Evolutionary conservation across 805 yeast species (phyloP).

Genomic region (Kuraishia floccosa): DNA sequence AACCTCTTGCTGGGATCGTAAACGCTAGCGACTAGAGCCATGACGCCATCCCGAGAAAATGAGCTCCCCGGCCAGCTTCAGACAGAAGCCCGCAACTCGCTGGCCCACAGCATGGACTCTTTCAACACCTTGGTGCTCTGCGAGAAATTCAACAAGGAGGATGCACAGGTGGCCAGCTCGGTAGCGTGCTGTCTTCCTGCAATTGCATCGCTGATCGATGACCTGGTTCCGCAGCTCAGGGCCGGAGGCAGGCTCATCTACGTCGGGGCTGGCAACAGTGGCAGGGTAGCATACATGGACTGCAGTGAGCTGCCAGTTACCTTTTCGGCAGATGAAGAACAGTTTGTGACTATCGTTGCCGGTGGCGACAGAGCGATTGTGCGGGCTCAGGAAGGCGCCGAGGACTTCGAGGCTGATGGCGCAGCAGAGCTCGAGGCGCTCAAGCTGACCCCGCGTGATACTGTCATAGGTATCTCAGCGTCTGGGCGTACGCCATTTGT

Average conservation of each 20-base stretch:
- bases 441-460: slow-evolving; percentile 7
- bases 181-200: slow-evolving; percentile 5
- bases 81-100: slow-evolving; percentile 11
- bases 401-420: slow-evolving; percentile 9
- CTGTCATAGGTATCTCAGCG: slow-evolving; percentile 14
- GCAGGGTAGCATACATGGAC: slow-evolving; percentile 12
- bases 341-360: slow-evolving; percentile 13
- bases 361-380: slow-evolving; percentile 15
- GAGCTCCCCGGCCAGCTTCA: slow-evolving; percentile 6
- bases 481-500: slow-evolving; percentile 18
- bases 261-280: slow-evolving; percentile 16
- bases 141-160: slow-evolving; percentile 10
- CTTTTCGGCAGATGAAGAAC: slow-evolving; percentile 10
- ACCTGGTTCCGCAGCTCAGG: slow-evolving; percentile 7
- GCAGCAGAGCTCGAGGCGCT: slow-evolving; percentile 8
- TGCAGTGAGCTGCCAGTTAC: slow-evolving; percentile 15
- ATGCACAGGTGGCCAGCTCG: slow-evolving; percentile 5
- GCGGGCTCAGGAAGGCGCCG: slow-evolving; percentile 13
- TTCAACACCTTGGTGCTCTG: slow-evolving; percentile 8
- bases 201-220: slow-evolving; percentile 10
- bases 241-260: slow-evolving; percentile 13
- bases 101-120: slow-evolving; percentile 8
- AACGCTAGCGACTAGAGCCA: neutral
- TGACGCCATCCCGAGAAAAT: neutral
- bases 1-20: neutral